phyloP scores from a whole-genome alignment of 495 filamentous ascomycete genomes.

The Penicillium paradoxum region DNA sequence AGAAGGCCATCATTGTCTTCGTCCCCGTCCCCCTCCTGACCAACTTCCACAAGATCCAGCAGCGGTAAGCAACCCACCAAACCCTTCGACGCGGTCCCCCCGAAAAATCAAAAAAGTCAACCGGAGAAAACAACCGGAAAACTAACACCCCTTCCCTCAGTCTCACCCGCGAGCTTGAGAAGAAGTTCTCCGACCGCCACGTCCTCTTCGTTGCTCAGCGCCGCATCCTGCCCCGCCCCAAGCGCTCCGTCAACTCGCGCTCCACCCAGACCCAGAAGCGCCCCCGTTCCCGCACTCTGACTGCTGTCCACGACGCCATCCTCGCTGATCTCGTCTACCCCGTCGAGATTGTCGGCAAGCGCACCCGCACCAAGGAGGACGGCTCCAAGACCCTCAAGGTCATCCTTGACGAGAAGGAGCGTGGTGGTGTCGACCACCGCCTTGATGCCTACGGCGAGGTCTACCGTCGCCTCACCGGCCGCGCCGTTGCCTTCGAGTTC shows the following conservation, averaged over 20 bases:
- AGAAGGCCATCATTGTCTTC: constrained; percentile 99
- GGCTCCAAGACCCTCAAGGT: constrained; percentile 97
- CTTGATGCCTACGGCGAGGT: constrained; percentile 99
- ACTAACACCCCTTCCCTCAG: constrained; percentile 43
- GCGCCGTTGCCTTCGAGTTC: constrained; percentile 94
- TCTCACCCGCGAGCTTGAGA: constrained; percentile 99
- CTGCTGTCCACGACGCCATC: constrained; percentile 95
- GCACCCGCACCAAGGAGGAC: constrained; percentile 92
- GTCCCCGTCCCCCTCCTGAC: constrained; percentile 95
- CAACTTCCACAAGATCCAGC: constrained; percentile 97
- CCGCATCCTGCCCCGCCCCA: constrained; percentile 96
- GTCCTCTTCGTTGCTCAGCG: constrained; percentile 97
- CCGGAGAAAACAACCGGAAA: neutral
- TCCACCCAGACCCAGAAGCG: constrained; percentile 96
- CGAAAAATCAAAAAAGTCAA: neutral
- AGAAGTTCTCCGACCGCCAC: constrained; percentile 99
- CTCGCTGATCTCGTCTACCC: constrained; percentile 95
- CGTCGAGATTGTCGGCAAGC: constrained; percentile 99
- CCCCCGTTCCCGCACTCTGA: constrained; percentile 92
- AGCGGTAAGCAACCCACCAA: constrained; percentile 71
- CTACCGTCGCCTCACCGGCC: constrained; percentile 92
- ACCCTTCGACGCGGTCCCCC: neutral
- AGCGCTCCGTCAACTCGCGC: constrained; percentile 90
- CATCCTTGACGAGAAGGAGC: constrained; percentile 99
- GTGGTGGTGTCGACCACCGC: constrained; percentile 94